Percentiles rank a stretch among this genome's conserved stretches.
Evolutionary conservation across 805 yeast genomes (phyloP).

Genomic region (Candida rishiriensis): DNA sequence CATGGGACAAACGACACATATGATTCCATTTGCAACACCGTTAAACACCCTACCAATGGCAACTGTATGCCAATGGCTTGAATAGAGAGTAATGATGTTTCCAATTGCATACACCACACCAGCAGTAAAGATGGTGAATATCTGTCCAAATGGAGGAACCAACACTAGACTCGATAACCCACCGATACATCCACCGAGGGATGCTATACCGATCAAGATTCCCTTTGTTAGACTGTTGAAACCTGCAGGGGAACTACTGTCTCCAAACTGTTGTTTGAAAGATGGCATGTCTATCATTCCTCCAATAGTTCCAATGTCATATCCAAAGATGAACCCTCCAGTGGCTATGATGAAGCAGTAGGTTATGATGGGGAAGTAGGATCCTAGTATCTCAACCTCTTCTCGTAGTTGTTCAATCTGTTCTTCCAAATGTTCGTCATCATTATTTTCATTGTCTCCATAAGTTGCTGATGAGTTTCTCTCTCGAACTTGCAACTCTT

Average conservation of each 20-base stretch:
- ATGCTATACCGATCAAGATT: constrained; percentile 25
- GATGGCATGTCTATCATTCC: constrained; percentile 29
- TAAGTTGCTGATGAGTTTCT: too few relatives aligned
- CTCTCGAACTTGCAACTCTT: too few relatives aligned
- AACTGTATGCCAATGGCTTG: constrained; percentile 22
- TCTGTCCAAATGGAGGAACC: constrained; percentile 24
- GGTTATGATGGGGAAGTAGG: constrained; percentile 18
- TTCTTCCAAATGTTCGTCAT: not conserved
- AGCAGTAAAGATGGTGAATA: constrained; percentile 19
- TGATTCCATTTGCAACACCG: constrained; percentile 30
- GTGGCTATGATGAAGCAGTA: constrained; percentile 25
- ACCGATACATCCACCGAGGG: constrained; percentile 30
- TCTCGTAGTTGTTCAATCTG: constrained; percentile 1
- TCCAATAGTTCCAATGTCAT: constrained; percentile 35
- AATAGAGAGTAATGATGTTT: constrained; percentile 13
- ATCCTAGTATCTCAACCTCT: constrained; percentile 13
- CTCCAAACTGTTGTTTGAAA: constrained; percentile 23
- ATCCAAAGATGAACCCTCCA: constrained; percentile 33
- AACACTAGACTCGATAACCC: constrained; percentile 24
- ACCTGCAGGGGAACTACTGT: constrained; percentile 5
- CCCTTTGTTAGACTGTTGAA: constrained; percentile 27
- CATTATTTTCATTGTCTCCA: not conserved
- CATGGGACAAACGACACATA: constrained; percentile 33
- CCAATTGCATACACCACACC: constrained; percentile 20
- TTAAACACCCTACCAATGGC: constrained; percentile 26